These are phyloP conservation scores for Calonectria crousiana DNA, from an alignment of 2,329 filamentous ascomycete genomes.

Conservation along the genomic window DNA sequence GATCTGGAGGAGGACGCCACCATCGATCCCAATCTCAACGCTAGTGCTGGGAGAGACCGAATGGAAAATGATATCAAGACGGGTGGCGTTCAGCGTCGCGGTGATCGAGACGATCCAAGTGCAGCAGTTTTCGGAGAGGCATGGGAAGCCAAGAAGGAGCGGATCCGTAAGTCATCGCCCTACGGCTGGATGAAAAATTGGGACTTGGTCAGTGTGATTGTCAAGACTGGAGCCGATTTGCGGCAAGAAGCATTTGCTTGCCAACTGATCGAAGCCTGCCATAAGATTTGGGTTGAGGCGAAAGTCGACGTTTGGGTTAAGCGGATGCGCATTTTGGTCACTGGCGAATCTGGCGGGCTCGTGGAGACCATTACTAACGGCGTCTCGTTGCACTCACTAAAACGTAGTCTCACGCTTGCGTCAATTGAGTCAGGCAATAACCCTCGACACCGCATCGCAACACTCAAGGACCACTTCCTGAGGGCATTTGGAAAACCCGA, in stretches of 20 bases:
- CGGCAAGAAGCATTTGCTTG: slow-evolving; percentile 89
- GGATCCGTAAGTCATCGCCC: slow-evolving; percentile 84
- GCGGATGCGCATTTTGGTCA: slow-evolving; percentile 87
- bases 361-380: slow-evolving; percentile 92
- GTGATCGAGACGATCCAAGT: slow-evolving; percentile 86
- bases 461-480: slow-evolving; percentile 83
- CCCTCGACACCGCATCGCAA: slow-evolving; percentile 81
- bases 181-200: slow-evolving; percentile 93
- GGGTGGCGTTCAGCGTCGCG: slow-evolving; percentile 82
- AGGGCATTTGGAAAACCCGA: slow-evolving; percentile 82
- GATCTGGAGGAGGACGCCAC: slow-evolving; percentile 69
- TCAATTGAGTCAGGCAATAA: slow-evolving; percentile 80
- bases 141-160: slow-evolving; percentile 86
- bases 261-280: slow-evolving; percentile 84
- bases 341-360: slow-evolving; percentile 84
- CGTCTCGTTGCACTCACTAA: slow-evolving; percentile 87
- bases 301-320: slow-evolving; percentile 87
- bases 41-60: slow-evolving; percentile 80
- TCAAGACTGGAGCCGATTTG: slow-evolving; percentile 87
- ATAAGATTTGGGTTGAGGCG: slow-evolving; percentile 84
- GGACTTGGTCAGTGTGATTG: slow-evolving; percentile 88
- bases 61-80: slow-evolving; percentile 95
- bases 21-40: slow-evolving; percentile 68
- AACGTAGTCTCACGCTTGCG: slow-evolving; percentile 82
- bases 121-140: slow-evolving; percentile 89